Evolutionary conservation across 129 eudicot genomes (phyloP), one percentile per base, ranked within the genome.

Genomic region (Calendula officinalis): DNA sequence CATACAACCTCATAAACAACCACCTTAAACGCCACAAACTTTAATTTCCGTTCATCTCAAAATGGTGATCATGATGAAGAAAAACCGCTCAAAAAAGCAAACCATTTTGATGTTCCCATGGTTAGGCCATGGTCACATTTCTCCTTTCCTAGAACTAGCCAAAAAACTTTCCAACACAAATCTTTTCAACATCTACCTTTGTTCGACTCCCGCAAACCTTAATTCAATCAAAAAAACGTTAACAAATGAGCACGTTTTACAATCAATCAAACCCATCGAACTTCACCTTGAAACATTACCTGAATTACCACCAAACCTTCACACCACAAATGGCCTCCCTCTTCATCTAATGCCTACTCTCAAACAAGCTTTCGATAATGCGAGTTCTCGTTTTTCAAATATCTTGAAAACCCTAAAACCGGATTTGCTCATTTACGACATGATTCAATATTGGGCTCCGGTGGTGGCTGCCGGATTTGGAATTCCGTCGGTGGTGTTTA

Each of bases 81-180:
- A 22, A 22, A 44, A 8, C 49, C 49, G 10, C 3, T 3, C 35
- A 30, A 56, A 17, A 56, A 56, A 56, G 62, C 42, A 56, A 3
- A 56, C 9, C n/a, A 3, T 36, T 35, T 56, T n/a, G 10, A 34
- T 56, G 44, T 56, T 56, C 41, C 62, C 62, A 36, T 56, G 44
- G 62, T 35, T 56, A 70, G 75, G 70, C 60, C 80, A 75, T 37
- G 80, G 80, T 1, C 80, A 75, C 59, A 47, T 75, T 52, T 75
- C 80, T 3, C 80, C 75, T 7, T 75, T 68, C 71, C 45, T 75
- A 27, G 75, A 68, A 56, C 60, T 75, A n/a, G 62, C 62, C 41
- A 56, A 56, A n/a, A 63, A 62, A 11, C 71, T 75, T 5, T 34
- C 1, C 56, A 34, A 62, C 36, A 62, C 54, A 32, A 68, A 75